phyloP scores from a whole-genome alignment of 306 rosid species.

The Medicago lupulina region DNA sequence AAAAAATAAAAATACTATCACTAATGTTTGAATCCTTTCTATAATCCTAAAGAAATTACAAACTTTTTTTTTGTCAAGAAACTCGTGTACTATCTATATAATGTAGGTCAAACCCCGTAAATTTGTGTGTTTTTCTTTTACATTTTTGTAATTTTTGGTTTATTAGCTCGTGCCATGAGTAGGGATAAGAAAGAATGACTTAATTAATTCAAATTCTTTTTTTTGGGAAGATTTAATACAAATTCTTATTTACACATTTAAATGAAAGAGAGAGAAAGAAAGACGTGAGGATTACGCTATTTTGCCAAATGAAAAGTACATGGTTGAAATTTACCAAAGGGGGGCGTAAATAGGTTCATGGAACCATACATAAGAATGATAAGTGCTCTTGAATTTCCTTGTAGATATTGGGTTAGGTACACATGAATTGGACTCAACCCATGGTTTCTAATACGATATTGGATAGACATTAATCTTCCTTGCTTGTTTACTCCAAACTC shows the following conservation, averaged over 20 bases:
- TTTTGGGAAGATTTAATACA: no score
- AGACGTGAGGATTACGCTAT: slow-evolving; percentile 34
- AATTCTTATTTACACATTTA: no score
- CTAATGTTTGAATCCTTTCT: no score
- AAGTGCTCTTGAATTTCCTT: neutral
- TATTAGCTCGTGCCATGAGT: neutral
- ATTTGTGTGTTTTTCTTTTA: neutral
- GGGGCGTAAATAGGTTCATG: neutral
- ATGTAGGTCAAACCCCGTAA: neutral
- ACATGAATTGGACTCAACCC: slow-evolving; percentile 24
- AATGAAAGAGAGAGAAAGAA: neutral
- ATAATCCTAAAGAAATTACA: neutral
- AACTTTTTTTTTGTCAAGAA: neutral
- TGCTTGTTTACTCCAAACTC: slow-evolving; percentile 42
- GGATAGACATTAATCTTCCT: neutral
- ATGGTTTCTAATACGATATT: neutral
- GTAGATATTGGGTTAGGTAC: slow-evolving; percentile 49
- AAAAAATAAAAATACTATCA: no score
- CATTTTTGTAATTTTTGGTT: neutral
- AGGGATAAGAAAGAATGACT: no score
- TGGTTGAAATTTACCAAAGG: slow-evolving; percentile 21
- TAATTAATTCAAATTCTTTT: neutral
- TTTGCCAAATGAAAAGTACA: slow-evolving; percentile 16
- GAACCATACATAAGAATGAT: neutral
- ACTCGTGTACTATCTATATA: neutral